Evolutionary conservation across 2,329 filamentous ascomycete genomes (phyloP).

Genomic region (Hymenoscyphus occultus): DNA sequence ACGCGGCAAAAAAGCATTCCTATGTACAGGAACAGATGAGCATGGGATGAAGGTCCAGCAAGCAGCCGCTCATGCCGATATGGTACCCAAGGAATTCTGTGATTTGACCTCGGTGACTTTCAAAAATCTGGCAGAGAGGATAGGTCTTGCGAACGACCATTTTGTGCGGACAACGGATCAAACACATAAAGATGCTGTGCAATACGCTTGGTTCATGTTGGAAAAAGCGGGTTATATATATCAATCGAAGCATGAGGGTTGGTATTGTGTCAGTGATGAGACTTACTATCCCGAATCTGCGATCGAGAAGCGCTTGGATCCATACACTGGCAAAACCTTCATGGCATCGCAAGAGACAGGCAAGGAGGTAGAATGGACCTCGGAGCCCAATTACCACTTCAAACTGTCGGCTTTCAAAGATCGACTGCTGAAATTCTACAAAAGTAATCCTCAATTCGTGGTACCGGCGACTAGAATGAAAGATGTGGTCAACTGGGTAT

Average conservation of each 20-base stretch:
- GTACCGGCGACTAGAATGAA: conserved; percentile 69
- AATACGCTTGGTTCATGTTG: conserved; percentile 84
- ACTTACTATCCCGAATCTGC: conserved; percentile 83
- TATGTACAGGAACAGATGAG: conserved; percentile 93
- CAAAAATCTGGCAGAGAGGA: conserved; percentile 65
- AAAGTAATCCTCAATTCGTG: conserved; percentile 74
- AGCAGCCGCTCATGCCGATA: conserved; percentile 68
- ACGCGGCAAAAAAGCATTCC: conserved; percentile 65
- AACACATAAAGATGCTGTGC: conserved; percentile 78
- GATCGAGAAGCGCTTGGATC: conserved; percentile 72
- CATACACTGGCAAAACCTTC: conserved; percentile 76
- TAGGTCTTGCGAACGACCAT: conserved; percentile 72
- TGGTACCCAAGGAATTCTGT: conserved; percentile 80
- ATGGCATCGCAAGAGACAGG: conserved; percentile 85
- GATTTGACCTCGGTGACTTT: conserved; percentile 81
- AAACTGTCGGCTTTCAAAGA: conserved; percentile 79
- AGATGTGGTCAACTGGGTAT: conserved; percentile 76
- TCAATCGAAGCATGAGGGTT: conserved; percentile 81
- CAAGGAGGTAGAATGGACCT: conserved; percentile 90
- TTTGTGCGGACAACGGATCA: conserved; percentile 91
- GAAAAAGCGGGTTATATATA: conserved; percentile 77
- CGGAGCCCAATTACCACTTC: conserved; percentile 94
- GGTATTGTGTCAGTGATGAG: conserved; percentile 97
- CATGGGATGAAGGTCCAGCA: conserved; percentile 97
- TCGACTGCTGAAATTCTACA: conserved; percentile 75